These are phyloP conservation scores for Tolypocladium nubicola DNA, from an alignment of 2,329 filamentous ascomycete genomes.

Conservation along the genomic window DNA sequence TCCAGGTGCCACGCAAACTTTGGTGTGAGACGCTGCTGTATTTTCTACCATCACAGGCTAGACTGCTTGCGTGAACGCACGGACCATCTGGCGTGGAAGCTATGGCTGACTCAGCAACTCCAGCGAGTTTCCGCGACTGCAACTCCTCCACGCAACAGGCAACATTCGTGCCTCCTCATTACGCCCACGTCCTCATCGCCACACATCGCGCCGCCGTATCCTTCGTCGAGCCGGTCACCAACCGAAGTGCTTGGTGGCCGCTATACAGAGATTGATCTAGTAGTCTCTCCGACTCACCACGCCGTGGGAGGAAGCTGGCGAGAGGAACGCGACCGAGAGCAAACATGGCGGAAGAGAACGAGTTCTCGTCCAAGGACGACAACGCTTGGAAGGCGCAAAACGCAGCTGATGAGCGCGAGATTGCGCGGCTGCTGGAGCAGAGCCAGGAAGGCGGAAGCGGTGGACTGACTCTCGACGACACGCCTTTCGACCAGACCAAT, in stretches of 20 bases:
- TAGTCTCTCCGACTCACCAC: neutral
- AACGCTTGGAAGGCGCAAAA: slow-evolving; percentile 30
- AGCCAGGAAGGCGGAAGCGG: slow-evolving; percentile 27
- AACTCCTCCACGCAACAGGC: neutral
- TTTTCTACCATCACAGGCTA: neutral
- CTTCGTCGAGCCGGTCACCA: neutral
- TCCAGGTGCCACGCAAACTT: neutral
- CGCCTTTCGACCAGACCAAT: slow-evolving; percentile 51
- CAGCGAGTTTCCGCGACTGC: neutral
- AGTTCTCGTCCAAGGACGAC: slow-evolving; percentile 24
- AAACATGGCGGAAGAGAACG: slow-evolving; percentile 21
- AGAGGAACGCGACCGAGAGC: slow-evolving; percentile 3
- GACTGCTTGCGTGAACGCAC: neutral
- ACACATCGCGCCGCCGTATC: neutral
- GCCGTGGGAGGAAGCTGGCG: slow-evolving; percentile 5
- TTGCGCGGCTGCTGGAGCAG: slow-evolving; percentile 32
- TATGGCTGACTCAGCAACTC: neutral
- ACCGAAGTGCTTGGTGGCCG: neutral
- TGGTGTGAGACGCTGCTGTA: neutral
- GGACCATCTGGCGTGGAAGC: neutral
- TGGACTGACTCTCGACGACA: slow-evolving; percentile 31
- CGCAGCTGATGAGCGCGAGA: slow-evolving; percentile 36
- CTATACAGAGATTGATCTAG: neutral
- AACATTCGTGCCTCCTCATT: neutral
- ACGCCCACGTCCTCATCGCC: neutral